Evolutionary conservation across 1,139 yeast genomes (phyloP), one percentile per base, ranked within the genome.

Genomic region (Suhomyces anneliseae): DNA sequence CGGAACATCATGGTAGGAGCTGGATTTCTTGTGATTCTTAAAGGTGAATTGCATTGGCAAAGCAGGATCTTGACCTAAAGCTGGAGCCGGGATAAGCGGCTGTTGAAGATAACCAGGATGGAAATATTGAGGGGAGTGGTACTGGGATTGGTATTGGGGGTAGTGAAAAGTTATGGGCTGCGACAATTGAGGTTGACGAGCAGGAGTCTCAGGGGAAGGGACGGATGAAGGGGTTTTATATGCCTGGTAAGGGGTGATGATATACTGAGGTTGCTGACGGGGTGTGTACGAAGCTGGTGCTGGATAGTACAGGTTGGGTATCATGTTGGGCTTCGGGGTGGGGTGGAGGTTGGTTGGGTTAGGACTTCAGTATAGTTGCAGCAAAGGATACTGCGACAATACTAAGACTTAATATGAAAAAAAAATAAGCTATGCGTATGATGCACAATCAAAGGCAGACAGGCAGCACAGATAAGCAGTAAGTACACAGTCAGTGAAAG

Each of bases 71-170:
- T 41, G 36, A 24, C 32, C 27, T 12, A 15, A 15, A 31, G 8
- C 14, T 6, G 40, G 15, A 33, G 45, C 45, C 1, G 51, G 49
- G 9, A 46, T 43, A 11, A 45, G 42, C n/a, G 44, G 48, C 14
- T 36, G 43, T 9, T 43, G 44, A 14, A 40, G 39, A 39, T 43
- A 45, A 34, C 40, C 45, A 24, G 39, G 19, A 34, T 36, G 40
- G 41, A 39, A 43, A 37, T 34, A 24, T 6, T 34, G 37, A 34
- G 10, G 26, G 10, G 31, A 14, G 24, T 9, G 12, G 29, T 10
- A 19, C 19, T 27, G 39, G 45, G 32, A 11, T n/a, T 29, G 40
- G 38, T 24, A 10, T 10, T 41, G 29, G 14, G 12, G 44, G 8
- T 31, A n/a, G 8, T 24, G 34, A 27, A 9, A 8, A 27, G 35